Evolutionary conservation across 176 grass and related monocot species (phyloP), one percentile per base, ranked within the genome.

Genomic region (Ensete ventricosum): DNA sequence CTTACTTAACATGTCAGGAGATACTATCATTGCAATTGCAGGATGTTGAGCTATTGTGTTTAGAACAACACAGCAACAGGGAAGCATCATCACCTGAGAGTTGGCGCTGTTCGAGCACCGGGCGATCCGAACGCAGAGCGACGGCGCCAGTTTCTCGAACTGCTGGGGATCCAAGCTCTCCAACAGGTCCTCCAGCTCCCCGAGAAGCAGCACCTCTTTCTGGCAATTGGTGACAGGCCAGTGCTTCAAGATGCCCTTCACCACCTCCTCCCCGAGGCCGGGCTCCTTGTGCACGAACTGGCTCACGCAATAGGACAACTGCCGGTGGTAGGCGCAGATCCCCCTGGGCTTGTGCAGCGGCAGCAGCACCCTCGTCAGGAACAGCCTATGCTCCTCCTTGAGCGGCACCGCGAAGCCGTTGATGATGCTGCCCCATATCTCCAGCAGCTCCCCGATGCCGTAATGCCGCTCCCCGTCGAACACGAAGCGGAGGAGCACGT

Each of bases 371-470:
- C 88, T 77, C 8, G 50, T 55, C 74, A 98, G 72, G 83, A 98
- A 93, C 58, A 21, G 62, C 23, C 84, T 76, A 80, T 93, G 88
- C 83, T 93, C 94, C 55, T 89, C 88, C 84, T 93, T 98, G 53
- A 98, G 82, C 55, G 90, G 90, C 84, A 98, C 77, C 4, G 82
- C 86, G 78, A 93, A 93, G 57, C 90, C 90, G 77, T 87, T 83
- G 86, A 98, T 85, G 80, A 98, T 93, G 83, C 94, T 98, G 65
- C 90, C 86, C 78, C 79, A 93, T 76, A 98, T 85, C 88, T 98
- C 94, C 19, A 98, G 88, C 58, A 93, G 71, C 84, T 93, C 94
- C 14, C 75, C 84, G 13, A 75, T 73, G 26, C 90, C 90, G 62
- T 53, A 84, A 26, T 79, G 72, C 65, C 76, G 59, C 49, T 78